phyloP scores from a whole-genome alignment of 2,329 filamentous ascomycete species.

The Fulvia fulva region DNA sequence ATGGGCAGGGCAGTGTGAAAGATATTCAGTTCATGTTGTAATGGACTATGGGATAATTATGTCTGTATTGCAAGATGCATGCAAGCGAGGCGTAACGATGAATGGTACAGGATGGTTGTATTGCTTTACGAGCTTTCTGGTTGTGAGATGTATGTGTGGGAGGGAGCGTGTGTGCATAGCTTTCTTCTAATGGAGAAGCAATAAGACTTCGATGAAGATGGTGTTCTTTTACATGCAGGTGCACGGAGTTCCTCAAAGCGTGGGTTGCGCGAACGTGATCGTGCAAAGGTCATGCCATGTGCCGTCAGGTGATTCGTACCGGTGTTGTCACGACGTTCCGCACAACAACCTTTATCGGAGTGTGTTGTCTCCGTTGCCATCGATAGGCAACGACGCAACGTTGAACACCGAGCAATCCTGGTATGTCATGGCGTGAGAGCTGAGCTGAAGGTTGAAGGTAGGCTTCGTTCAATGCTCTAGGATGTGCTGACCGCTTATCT shows the following conservation, averaged over 20 bases:
- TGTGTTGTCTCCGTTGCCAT: neutral
- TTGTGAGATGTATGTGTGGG: neutral
- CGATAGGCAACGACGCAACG: no score
- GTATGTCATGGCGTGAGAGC: neutral
- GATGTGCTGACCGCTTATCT: neutral
- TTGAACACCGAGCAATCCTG: no score
- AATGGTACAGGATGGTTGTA: neutral
- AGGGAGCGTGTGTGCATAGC: neutral
- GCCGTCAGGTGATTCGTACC: neutral
- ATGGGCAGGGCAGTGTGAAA: neutral
- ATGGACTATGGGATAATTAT: slow-evolving; percentile 4
- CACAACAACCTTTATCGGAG: neutral
- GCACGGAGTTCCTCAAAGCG: neutral
- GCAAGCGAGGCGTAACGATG: slow-evolving; percentile 3
- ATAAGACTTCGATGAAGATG: neutral
- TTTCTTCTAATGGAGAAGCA: neutral
- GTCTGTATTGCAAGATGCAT: slow-evolving; percentile 1
- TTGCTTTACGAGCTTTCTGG: neutral
- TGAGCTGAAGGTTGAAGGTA: neutral
- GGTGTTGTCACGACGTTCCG: neutral
- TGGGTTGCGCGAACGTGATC: neutral
- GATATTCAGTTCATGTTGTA: slow-evolving; percentile 1
- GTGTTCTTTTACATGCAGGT: neutral
- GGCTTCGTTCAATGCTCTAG: neutral
- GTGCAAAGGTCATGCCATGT: neutral